Base-by-base conservation (phyloP, 345 rosid genomes). In the Xanthoceras sorbifolium region DNA sequence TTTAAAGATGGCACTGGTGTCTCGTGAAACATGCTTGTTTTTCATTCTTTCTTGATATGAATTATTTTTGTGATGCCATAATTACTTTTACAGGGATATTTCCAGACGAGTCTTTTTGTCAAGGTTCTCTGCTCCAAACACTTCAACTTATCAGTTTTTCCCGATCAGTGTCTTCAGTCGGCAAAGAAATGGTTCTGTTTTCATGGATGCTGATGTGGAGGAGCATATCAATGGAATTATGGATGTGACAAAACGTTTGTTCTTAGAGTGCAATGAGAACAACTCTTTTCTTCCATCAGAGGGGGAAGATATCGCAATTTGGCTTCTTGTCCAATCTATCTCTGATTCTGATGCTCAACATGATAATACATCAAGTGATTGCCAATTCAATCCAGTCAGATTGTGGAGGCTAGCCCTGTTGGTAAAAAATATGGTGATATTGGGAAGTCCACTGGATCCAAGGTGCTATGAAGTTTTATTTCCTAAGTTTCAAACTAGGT, bases 391-490 rank as follows among this genome's bases (percentile, higher is more conserved):
- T 74, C 79, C 85, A 28, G 80, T 38, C 68, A 85, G 79, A 77
- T 59, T 34, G 25, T 95, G 98, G 98, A 90, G 93, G 84, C 84
- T 93, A 40, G 97, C 97, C 72, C 76, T 95, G 25, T 79, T 92
- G 81, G 87, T 88, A 76, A 88, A 85, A 72, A 80, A 87, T 75
- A 80, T 46, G 80, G 74, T 92, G 77, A 85, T 96, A 64, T 52
- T 90, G 60, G 99, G 98, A 63, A 80, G 79, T 75, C 78, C 73
- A 70, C 34, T 93, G 61, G 94, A 93, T 82, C 84, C 90, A 28
- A 90, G 98, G 98, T 95, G 50, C 75, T 54, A 57, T 69, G 25
- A 77, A 44, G 25, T 78, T 84, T 67, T 69, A 60, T 63, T 34
- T 67, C 12, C 25, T 4, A 38, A 57, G 26, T 50, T 78, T 40